Evolutionary conservation across 1,284 basidiomycete species (phyloP).

Genomic region (Sphagnurus paluster): DNA sequence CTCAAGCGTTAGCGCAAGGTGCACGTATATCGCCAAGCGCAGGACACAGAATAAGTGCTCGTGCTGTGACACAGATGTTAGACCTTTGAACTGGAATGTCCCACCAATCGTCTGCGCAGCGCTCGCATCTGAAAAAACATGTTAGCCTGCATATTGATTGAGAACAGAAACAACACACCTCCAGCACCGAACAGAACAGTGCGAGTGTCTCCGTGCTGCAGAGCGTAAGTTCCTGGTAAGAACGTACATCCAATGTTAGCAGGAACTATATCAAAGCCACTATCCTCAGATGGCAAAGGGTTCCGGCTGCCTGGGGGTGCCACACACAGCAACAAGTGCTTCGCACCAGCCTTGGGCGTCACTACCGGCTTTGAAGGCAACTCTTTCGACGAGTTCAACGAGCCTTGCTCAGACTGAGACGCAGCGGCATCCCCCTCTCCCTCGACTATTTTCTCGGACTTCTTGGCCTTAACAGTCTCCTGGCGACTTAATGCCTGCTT

Average conservation of each 20-base stretch:
- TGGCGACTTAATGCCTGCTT: neutral
- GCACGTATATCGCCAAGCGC: slow-evolving; percentile 54
- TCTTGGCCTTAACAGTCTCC: slow-evolving; percentile 3
- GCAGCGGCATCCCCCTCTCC: neutral
- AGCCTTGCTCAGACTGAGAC: neutral
- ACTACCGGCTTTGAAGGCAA: slow-evolving; percentile 11
- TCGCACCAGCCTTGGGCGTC: slow-evolving; percentile 31
- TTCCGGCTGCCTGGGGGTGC: slow-evolving; percentile 33
- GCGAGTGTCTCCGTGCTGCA: slow-evolving; percentile 33
- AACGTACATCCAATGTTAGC: slow-evolving; percentile 47
- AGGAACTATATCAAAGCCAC: slow-evolving; percentile 41
- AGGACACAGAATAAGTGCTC: slow-evolving; percentile 46
- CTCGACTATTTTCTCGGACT: neutral
- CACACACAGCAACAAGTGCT: slow-evolving; percentile 52
- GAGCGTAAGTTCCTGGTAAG: slow-evolving; percentile 36
- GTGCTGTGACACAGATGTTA: slow-evolving; percentile 43
- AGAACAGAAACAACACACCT: slow-evolving; percentile 15
- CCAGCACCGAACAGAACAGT: slow-evolving; percentile 49
- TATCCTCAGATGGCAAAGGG: slow-evolving; percentile 36
- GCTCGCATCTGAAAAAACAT: slow-evolving; percentile 24
- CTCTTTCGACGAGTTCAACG: neutral
- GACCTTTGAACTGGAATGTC: slow-evolving; percentile 53
- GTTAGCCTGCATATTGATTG: slow-evolving; percentile 13
- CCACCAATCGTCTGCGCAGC: slow-evolving; percentile 43
- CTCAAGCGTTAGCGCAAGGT: slow-evolving; percentile 61